A percentile compares a stretch with the other conserved stretches of the same genome.
phyloP scores from a whole-genome alignment of 1,284 basidiomycete genomes.

The Serendipita sp. region DNA sequence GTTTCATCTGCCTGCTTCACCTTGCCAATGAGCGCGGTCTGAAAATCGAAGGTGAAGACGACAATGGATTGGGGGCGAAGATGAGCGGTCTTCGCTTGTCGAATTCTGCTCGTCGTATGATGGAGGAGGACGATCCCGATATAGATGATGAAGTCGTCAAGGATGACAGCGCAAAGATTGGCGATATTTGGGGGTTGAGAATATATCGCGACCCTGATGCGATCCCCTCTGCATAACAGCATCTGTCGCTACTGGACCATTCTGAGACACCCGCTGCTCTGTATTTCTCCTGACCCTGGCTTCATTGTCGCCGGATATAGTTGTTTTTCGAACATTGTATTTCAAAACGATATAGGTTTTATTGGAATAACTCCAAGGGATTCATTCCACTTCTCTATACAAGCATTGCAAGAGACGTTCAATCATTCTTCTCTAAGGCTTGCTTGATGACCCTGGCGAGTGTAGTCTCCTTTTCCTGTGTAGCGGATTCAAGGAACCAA shows the following conservation, averaged over 20 bases:
- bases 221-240: slow-evolving; percentile 33
- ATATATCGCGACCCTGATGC: slow-evolving; percentile 62
- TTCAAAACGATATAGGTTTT: no score
- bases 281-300: not conserved
- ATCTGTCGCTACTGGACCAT: slow-evolving; percentile 7
- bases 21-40: slow-evolving; percentile 92
- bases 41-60: slow-evolving; percentile 47
- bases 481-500: slow-evolving; percentile 62
- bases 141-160: slow-evolving; percentile 19
- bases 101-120: slow-evolving; percentile 16
- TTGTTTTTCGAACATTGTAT: not conserved
- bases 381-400: no score
- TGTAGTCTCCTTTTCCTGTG: slow-evolving; percentile 38
- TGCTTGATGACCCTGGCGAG: slow-evolving; percentile 35
- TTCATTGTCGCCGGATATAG: not conserved
- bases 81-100: slow-evolving; percentile 10
- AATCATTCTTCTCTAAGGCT: slow-evolving; percentile 17
- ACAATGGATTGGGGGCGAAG: slow-evolving; percentile 23
- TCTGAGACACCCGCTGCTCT: not conserved
- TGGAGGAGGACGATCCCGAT: slow-evolving; percentile 17
- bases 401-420: no score
- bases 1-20: slow-evolving; percentile 94
- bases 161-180: slow-evolving; percentile 32
- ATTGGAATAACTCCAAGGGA: no score
- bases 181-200: slow-evolving; percentile 65